phyloP scores from a whole-genome alignment of 768 basidiomycete species.

The Cubamyces lactineus region DNA sequence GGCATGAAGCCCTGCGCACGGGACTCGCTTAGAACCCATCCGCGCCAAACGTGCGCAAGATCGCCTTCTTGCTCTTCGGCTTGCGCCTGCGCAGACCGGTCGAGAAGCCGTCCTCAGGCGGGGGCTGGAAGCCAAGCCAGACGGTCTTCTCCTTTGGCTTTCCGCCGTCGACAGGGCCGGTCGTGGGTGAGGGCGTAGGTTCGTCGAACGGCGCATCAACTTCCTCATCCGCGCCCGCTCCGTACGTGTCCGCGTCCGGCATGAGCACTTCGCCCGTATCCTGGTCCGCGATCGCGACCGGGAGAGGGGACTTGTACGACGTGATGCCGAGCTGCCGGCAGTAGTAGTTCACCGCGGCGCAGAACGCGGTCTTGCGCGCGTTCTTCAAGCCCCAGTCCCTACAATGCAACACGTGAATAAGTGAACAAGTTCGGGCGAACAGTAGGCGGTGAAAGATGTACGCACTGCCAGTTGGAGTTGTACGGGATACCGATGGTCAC shows the following conservation, averaged over 20 bases:
- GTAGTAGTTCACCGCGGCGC: conserved; percentile 76
- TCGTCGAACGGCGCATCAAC: conserved; percentile 14
- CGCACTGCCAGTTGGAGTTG: conserved; percentile 44
- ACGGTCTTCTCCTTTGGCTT: conserved; percentile 19
- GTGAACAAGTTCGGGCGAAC: not conserved
- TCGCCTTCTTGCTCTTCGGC: conserved; percentile 32
- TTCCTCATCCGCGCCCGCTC: conserved; percentile 22
- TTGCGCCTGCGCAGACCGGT: conserved; percentile 32
- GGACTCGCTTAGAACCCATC: conserved; percentile 17
- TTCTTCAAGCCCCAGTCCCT: conserved; percentile 66
- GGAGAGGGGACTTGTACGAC: conserved; percentile 61
- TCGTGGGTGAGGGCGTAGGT: not conserved
- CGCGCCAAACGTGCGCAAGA: conserved; percentile 29
- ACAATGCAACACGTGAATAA: not conserved
- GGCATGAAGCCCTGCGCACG: too few relatives aligned
- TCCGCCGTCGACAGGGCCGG: conserved; percentile 2
- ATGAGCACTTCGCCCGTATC: conserved; percentile 26
- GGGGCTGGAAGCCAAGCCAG: conserved; percentile 35
- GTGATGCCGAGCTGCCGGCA: conserved; percentile 70
- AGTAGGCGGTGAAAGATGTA: conserved; percentile 9
- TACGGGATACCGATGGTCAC: conserved; percentile 67
- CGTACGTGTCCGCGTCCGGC: conserved; percentile 18
- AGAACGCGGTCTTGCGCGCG: conserved; percentile 73
- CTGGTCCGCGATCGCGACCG: conserved; percentile 50
- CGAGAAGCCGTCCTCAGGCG: conserved; percentile 30